These are phyloP conservation scores for Collariella sp. DNA, from an alignment of 495 filamentous ascomycete species.

Conservation along the genomic window DNA sequence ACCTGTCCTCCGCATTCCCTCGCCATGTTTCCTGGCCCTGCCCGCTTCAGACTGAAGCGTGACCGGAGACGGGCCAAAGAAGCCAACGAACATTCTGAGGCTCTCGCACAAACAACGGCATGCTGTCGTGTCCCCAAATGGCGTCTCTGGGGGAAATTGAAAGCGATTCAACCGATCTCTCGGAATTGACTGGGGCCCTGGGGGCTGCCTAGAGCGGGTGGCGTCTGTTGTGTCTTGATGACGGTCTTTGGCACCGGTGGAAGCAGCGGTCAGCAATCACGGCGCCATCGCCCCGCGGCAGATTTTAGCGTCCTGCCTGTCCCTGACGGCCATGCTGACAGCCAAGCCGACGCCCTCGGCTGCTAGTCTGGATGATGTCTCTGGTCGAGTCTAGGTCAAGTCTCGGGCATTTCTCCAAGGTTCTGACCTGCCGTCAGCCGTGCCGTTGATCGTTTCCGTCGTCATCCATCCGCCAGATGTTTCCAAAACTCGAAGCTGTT, in stretches of 20 bases:
- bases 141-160: not conserved
- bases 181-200: not conserved
- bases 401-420: not conserved
- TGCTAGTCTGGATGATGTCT: too few relatives aligned
- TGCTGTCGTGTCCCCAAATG: slow-evolving; percentile 4
- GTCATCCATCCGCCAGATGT: too few relatives aligned
- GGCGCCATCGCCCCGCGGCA: not conserved
- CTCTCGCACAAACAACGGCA: not conserved
- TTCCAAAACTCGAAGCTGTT: too few relatives aligned
- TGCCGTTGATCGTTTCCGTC: too few relatives aligned
- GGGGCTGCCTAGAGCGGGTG: not conserved
- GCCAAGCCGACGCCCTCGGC: too few relatives aligned
- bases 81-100: not conserved
- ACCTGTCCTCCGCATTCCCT: not conserved
- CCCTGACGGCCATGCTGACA: too few relatives aligned
- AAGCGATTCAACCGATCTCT: slow-evolving; percentile 1
- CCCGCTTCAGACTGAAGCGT: not conserved
- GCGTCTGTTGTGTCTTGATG: not conserved
- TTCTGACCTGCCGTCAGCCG: too few relatives aligned
- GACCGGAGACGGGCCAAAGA: too few relatives aligned
- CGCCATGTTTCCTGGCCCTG: not conserved
- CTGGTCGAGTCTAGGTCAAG: too few relatives aligned
- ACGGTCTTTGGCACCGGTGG: not conserved
- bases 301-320: not conserved
- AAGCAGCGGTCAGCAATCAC: not conserved